Base-by-base conservation (phyloP, 257 asterid genomes). In the Catharanthus roseus region DNA sequence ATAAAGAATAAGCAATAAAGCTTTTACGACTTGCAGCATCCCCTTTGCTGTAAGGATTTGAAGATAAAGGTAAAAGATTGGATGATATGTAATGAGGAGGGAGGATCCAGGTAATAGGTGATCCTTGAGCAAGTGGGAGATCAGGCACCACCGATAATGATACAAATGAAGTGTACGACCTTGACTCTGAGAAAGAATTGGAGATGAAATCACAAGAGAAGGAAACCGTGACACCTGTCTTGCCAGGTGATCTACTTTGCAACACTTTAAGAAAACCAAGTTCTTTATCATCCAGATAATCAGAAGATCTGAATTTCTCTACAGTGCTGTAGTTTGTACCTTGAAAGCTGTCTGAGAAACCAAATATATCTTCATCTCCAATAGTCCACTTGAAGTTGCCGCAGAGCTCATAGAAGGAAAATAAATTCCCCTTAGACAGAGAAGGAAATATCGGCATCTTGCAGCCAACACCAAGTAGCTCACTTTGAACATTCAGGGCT, bases 81-180 rank as follows among this genome's bases (percentile, higher is more conserved):
- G 97, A 87, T 19, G 96, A 82, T 50, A 86, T 86, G 73, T 90
- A 93, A 78, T 85, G 74, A 70, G 97, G 84, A 74, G 98, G 97
- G 71, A 93, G 89, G 76, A 89, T 79, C 98, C 98, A 93, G 44
- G 97, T 90, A 63, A 84, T 75, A 42, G 90, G 81, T 26, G 75
- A 85, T 74, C 97, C 98, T 65, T 87, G 87, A 78, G 95, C 85
- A 72, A 93, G 92, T 31, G 98, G 97, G 73, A 88, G 95, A 82
- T 86, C 88, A 5, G 92, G 71, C 72, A 88, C 88, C 74, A 93
- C 98, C 83, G 76, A 67, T 69, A 93, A 49, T 28, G 88, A 85
- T 62, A 83, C 65, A 77, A 85, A 85, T 60, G 98, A 90, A 75
- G 75, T 76, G 73, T 93, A 93, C 58, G 73, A 74, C 78, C 83